These are phyloP conservation scores for Neurospora pannonica DNA, from an alignment of 495 filamentous ascomycete genomes.

Conservation along the genomic window DNA sequence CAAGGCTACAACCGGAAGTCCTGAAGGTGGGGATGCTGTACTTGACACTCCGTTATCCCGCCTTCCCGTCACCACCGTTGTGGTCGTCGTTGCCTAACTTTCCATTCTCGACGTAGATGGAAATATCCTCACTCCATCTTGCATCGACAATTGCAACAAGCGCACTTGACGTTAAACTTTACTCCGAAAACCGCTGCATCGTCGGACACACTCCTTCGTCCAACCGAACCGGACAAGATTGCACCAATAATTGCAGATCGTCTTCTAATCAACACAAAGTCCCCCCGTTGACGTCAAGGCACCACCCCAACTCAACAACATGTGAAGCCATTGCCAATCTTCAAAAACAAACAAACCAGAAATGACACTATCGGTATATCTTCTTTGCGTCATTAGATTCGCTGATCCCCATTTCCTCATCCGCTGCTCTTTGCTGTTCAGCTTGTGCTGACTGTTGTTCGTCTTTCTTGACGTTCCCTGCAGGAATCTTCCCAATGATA, in stretches of 20 bases:
- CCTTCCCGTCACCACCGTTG: not conserved
- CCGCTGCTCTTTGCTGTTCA: not conserved
- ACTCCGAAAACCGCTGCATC: not conserved
- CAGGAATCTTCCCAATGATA: constrained; percentile 29
- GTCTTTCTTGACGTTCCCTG: not conserved
- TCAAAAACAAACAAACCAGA: not conserved
- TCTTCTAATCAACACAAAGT: not conserved
- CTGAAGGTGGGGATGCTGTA: not conserved
- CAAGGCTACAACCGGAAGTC: not conserved
- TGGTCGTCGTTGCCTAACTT: not conserved
- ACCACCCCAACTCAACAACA: not conserved
- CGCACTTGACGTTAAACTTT: not conserved
- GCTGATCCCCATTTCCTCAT: not conserved
- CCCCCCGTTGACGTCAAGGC: not conserved
- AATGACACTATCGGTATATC: not conserved
- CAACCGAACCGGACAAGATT: not conserved
- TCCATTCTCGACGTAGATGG: not conserved
- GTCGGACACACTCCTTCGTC: not conserved
- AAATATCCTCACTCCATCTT: not conserved
- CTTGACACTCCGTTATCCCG: not conserved
- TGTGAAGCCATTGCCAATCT: not conserved
- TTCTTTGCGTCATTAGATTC: not conserved
- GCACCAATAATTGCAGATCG: not conserved
- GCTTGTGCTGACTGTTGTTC: not conserved
- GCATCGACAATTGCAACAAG: not conserved